phyloP scores from a whole-genome alignment of 805 yeast genomes.

The Candida sonorensis region DNA sequence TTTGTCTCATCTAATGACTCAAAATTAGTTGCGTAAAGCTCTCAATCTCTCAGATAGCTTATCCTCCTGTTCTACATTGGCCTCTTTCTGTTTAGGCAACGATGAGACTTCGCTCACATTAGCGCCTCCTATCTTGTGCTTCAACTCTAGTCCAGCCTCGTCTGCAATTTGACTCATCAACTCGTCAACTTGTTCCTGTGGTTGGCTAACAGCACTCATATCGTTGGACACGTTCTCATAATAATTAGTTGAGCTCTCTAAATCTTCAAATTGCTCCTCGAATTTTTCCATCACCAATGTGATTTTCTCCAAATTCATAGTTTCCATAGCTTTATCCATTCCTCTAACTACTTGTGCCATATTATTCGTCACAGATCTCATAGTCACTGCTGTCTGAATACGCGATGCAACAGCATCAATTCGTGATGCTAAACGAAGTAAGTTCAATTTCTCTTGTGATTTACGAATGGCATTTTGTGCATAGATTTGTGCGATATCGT shows the following conservation, averaged over 20 bases:
- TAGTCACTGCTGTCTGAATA: conserved; percentile 96
- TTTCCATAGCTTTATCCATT: conserved; percentile 92
- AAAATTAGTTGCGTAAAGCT: conserved; percentile 54
- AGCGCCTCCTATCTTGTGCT: conserved; percentile 69
- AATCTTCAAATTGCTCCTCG: conserved; percentile 91
- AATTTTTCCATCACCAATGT: conserved; percentile 96
- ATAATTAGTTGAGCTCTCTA: conserved; percentile 89
- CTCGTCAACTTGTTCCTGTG: conserved; percentile 91
- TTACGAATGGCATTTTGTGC: conserved; percentile 96
- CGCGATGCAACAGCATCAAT: conserved; percentile 95
- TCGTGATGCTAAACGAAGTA: conserved; percentile 76
- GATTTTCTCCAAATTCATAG: conserved; percentile 91
- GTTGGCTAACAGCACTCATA: conserved; percentile 83
- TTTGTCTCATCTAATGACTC: too few species aligned
- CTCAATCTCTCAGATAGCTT: conserved; percentile 79
- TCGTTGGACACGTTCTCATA: conserved; percentile 87
- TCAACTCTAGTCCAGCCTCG: conserved; percentile 92
- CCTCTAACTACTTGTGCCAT: conserved; percentile 92
- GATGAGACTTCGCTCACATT: conserved; percentile 42
- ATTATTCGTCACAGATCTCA: conserved; percentile 90
- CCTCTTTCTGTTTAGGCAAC: conserved; percentile 19
- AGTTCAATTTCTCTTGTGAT: conserved; percentile 74
- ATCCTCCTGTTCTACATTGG: conserved; percentile 73
- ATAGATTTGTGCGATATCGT: conserved; percentile 87
- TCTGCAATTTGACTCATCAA: conserved; percentile 91